Conservation (phyloP, 352 stramenopile species). For the Phytophthora macrochlamydospora region DNA sequence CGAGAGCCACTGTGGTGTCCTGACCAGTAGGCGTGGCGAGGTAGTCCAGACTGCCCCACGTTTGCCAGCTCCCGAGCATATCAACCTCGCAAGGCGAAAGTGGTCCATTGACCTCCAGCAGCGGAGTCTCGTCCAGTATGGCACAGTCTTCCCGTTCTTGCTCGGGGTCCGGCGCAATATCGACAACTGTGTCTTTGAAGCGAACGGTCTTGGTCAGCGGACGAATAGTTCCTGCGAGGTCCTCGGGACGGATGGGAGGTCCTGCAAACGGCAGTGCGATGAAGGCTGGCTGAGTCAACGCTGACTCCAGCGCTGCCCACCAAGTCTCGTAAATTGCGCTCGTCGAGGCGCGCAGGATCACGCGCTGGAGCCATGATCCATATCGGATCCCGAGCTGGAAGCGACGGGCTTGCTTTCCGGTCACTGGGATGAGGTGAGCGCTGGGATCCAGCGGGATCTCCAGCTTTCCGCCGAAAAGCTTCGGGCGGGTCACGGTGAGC, state of each 20-base stretch:
- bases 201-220: slow-evolving; percentile 4
- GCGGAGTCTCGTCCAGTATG: slow-evolving; percentile 18
- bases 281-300: slow-evolving; percentile 22
- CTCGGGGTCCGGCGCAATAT: slow-evolving; percentile 7
- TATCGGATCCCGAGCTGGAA: slow-evolving; percentile 28
- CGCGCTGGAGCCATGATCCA: slow-evolving; percentile 10
- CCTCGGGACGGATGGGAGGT: slow-evolving; percentile 8
- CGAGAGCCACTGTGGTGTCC: background rate
- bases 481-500: slow-evolving; percentile 28
- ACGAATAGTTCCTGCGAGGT: slow-evolving; percentile 17
- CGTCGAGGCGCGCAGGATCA: slow-evolving; percentile 29
- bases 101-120: slow-evolving; percentile 26
- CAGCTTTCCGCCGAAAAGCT: slow-evolving; percentile 26
- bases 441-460: slow-evolving; percentile 22
- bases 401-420: slow-evolving; percentile 20
- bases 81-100: slow-evolving; percentile 26
- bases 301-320: slow-evolving; percentile 28
- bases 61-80: slow-evolving; percentile 38
- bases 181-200: slow-evolving; percentile 5
- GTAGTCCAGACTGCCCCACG: slow-evolving; percentile 32
- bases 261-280: slow-evolving; percentile 20
- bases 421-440: slow-evolving; percentile 14
- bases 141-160: background rate
- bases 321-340: slow-evolving; percentile 30
- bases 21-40: slow-evolving; percentile 19